phyloP scores from a whole-genome alignment of 202 grass and related monocot species.

The Elaeis oleifera region DNA sequence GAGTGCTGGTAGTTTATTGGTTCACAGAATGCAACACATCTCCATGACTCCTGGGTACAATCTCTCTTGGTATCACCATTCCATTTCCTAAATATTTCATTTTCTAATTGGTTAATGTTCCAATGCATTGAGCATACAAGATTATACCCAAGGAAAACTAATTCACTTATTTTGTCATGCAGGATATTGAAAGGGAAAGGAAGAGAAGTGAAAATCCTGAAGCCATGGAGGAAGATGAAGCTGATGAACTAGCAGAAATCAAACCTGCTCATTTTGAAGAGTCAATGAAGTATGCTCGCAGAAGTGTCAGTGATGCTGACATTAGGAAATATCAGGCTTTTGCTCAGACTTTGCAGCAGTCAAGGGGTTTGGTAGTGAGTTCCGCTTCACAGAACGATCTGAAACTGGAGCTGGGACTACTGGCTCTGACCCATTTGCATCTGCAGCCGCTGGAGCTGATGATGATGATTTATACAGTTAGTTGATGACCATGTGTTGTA shows the following conservation, averaged over 20 bases:
- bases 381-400: not conserved
- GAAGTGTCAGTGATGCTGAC: constrained; percentile 30
- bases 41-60: too few species aligned
- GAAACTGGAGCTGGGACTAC: not conserved
- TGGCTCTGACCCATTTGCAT: constrained; percentile 32
- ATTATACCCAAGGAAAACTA: too few species aligned
- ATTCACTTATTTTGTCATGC: constrained; percentile 2
- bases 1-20: too few species aligned
- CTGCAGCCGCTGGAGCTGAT: constrained; percentile 19
- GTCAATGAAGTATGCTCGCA: constrained; percentile 51
- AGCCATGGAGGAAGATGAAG: constrained; percentile 56
- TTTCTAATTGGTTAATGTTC: constrained; percentile 6
- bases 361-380: constrained; percentile 1
- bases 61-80: too few species aligned
- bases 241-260: constrained; percentile 48
- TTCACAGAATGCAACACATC: too few species aligned
- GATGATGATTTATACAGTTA: constrained; percentile 59
- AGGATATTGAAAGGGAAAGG: constrained; percentile 53
- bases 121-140: too few species aligned
- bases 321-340: constrained; percentile 10
- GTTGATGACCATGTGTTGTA: not conserved
- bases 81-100: not conserved
- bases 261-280: constrained; percentile 48
- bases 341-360: constrained; percentile 9
- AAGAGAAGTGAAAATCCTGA: constrained; percentile 39